Base-by-base conservation (phyloP, 208 protist species). In the Tetramitus jugosus region DNA sequence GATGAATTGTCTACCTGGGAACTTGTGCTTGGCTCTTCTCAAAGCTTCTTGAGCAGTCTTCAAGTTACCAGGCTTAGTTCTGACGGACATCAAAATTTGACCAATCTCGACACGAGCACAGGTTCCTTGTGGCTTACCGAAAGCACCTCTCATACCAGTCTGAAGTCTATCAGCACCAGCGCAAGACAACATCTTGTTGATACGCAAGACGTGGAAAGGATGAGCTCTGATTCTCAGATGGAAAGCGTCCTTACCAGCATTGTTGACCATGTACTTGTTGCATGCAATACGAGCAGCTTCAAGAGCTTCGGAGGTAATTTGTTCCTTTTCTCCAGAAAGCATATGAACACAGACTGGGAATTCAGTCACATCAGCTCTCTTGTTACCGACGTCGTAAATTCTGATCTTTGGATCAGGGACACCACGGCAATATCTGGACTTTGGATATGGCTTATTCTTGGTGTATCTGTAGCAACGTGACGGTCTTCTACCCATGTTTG, bases 171-270 rank as follows among this genome's bases (percentile, higher is more conserved):
- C 98, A 60, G 98, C 98, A 84, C 97, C 98, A 77, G 97, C 97
- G 86, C 97, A 99, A 62, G 95, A 98, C 84, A 99, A 92, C 97
- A 99, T 99, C 90, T 99, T 99, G 89, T 99, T 99, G 89, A 99
- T 99, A 83, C 98, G 92, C 60, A 99, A 80, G 76, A 99, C 96
- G 87, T 99, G 96, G 93, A 93, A 99, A 68, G 97, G 97, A 88
- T 99, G 97, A 80, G 95, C 92, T 81, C 97, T 94, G 75, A 99
- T 93, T 81, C 98, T 91, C 83, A 99, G 88, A 93, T 99, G 97
- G 93, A 99, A 99, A 61, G 79, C 78, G 60, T 99, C 97, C 90
- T 99, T 99, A 84, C 97, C 97, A 71, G 82, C 87, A 33, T 84
- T 87, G 87, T 98, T 99, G 80, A 91, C 82, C 88, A 99, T 97